These are phyloP conservation scores for Cercophora sp. DNA, from an alignment of 495 filamentous ascomycete species.

Conservation along the genomic window DNA sequence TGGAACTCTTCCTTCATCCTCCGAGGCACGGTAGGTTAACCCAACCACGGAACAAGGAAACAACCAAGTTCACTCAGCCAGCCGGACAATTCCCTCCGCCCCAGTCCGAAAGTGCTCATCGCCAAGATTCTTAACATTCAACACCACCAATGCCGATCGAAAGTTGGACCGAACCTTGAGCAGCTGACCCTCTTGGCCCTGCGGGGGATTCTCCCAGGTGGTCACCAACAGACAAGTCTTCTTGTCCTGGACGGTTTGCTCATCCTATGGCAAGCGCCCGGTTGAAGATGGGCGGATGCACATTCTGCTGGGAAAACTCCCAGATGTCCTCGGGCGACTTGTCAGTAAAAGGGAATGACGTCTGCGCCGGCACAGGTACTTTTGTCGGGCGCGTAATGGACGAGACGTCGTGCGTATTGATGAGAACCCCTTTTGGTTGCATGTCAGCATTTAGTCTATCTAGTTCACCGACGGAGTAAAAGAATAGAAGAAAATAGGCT, in stretches of 20 bases:
- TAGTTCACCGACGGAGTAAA: background rate
- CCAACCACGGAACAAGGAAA: no score
- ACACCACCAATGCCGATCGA: background rate
- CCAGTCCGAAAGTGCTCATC: slow-evolving; percentile 30
- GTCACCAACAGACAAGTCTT: background rate
- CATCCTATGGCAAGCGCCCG: background rate
- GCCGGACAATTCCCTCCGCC: no score
- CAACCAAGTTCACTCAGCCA: no score
- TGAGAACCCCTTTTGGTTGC: background rate
- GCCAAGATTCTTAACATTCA: background rate
- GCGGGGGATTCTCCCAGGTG: background rate
- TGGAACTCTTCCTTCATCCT: no score
- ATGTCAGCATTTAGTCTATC: background rate
- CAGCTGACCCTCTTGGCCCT: background rate
- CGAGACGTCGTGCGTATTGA: background rate
- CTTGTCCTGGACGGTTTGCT: background rate
- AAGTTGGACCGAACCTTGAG: background rate
- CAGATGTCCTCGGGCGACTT: background rate
- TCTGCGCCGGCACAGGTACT: background rate
- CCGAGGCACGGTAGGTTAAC: no score
- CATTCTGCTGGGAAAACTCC: background rate
- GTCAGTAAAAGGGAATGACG: background rate
- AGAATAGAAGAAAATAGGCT: no score
- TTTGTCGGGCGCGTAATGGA: background rate
- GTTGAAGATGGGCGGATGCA: background rate